Percentiles rank a stretch among this genome's conserved stretches.
Evolutionary conservation across 257 asterid genomes (phyloP).

Genomic region (Lycium barbarum): DNA sequence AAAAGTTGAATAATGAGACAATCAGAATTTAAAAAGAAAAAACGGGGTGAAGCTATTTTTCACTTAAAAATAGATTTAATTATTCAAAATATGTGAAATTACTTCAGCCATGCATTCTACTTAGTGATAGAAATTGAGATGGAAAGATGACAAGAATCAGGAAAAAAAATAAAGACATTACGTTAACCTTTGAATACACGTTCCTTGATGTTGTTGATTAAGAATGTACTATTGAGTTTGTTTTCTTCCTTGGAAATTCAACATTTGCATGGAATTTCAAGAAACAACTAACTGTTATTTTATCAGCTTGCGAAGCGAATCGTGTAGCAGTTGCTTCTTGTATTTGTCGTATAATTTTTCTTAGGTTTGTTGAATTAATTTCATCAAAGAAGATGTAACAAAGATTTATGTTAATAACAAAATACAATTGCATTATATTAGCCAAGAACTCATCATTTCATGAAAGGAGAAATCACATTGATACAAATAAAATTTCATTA

Average conservation of each 20-base stretch:
- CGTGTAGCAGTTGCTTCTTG: too few relatives aligned
- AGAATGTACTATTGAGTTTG: not conserved
- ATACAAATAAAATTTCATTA: too few relatives aligned
- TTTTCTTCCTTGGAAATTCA: not conserved
- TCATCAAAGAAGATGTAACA: too few relatives aligned
- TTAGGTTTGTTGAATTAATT: too few relatives aligned
- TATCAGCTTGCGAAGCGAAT: too few relatives aligned
- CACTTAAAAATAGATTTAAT: not conserved
- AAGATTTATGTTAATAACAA: too few relatives aligned
- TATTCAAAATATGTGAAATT: not conserved
- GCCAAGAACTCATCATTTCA: too few relatives aligned
- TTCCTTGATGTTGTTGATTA: not conserved
- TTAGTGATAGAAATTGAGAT: not conserved
- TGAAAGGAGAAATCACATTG: too few relatives aligned
- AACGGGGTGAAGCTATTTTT: not conserved
- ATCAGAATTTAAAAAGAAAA: not conserved
- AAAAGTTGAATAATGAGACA: not conserved
- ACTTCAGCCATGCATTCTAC: too few relatives aligned
- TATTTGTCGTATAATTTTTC: too few relatives aligned
- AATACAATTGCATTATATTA: too few relatives aligned
- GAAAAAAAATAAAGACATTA: not conserved
- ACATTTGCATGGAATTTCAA: not conserved
- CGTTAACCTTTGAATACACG: not conserved
- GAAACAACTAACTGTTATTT: not conserved
- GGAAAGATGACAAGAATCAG: not conserved